phyloP scores from a whole-genome alignment of 2,329 filamentous ascomycete genomes.

The Penicillium sp. region DNA sequence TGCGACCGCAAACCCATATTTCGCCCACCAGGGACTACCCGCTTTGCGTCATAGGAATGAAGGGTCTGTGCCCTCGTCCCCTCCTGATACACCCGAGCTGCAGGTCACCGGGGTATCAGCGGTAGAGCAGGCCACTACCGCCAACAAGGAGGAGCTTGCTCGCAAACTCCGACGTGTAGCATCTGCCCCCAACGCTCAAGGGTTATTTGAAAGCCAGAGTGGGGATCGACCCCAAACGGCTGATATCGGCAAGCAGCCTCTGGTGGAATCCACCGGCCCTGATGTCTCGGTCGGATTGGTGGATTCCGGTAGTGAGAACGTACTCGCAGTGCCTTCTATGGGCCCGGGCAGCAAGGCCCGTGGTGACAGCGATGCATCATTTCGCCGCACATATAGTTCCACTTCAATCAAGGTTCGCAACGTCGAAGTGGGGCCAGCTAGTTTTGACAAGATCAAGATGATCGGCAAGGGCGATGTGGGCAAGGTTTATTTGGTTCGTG shows the following conservation, averaged over 20 bases:
- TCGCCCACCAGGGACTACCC: slow-evolving; percentile 90
- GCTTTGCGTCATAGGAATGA: slow-evolving; percentile 92
- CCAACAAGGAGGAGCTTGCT: slow-evolving; percentile 88
- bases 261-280: slow-evolving; percentile 54
- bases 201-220: slow-evolving; percentile 65
- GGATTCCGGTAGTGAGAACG: slow-evolving; percentile 36
- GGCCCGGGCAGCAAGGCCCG: slow-evolving; percentile 58
- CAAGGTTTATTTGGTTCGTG: slow-evolving; percentile 93
- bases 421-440: slow-evolving; percentile 89
- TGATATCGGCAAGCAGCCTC: slow-evolving; percentile 76
- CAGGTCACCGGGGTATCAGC: slow-evolving; percentile 65
- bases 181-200: slow-evolving; percentile 94
- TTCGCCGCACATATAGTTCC: slow-evolving; percentile 93
- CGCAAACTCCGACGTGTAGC: slow-evolving; percentile 89
- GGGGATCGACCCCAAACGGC: slow-evolving; percentile 73
- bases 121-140: slow-evolving; percentile 61
- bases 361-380: slow-evolving; percentile 63
- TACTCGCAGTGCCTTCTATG: slow-evolving; percentile 29
- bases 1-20: slow-evolving; percentile 93
- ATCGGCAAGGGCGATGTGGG: slow-evolving; percentile 98
- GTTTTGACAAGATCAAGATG: slow-evolving; percentile 99
- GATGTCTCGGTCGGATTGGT: slow-evolving; percentile 50
- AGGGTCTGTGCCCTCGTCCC: slow-evolving; percentile 84
- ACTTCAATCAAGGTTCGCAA: slow-evolving; percentile 98
- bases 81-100: slow-evolving; percentile 78